Evolutionary conservation across 768 basidiomycete genomes (phyloP).

Genomic region (Collybiopsis luxurians): DNA sequence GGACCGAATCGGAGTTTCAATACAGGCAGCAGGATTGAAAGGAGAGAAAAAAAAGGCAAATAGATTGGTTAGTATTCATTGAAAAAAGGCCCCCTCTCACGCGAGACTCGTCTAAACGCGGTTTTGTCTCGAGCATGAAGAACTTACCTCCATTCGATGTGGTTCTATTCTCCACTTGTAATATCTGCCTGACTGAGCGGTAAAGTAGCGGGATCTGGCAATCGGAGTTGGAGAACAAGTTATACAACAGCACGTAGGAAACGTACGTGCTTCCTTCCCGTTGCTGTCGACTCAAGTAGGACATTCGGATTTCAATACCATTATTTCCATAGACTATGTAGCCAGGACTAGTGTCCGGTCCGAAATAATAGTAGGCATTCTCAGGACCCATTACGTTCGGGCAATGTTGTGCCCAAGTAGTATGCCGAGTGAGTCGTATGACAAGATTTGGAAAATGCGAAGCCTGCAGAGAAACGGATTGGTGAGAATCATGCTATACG

Average conservation of each 20-base stretch:
- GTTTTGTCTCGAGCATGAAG: neutral
- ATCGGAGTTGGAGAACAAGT: neutral
- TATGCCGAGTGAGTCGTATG: conserved; percentile 62
- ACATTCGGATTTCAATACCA: conserved; percentile 53
- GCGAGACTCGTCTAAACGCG: neutral
- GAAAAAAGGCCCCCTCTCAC: neutral
- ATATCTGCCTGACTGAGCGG: conserved; percentile 62
- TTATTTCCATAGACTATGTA: conserved; percentile 71
- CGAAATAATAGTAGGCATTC: conserved; percentile 74
- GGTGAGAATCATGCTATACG: neutral
- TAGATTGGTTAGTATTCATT: conserved; percentile 2
- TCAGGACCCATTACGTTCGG: conserved; percentile 78
- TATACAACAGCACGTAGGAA: conserved; percentile 1
- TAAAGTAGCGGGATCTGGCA: conserved; percentile 71
- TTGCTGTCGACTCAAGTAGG: conserved; percentile 52
- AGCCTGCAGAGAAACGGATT: conserved; percentile 33
- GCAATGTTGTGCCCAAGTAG: conserved; percentile 64
- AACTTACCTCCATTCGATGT: conserved; percentile 66
- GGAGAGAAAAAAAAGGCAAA: neutral
- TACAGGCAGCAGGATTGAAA: neutral
- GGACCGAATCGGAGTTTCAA: no score
- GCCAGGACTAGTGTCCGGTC: conserved; percentile 58
- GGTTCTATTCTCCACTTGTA: conserved; percentile 73
- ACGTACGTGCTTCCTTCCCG: conserved; percentile 63
- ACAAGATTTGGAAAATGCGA: conserved; percentile 58